Evolutionary conservation across 2,329 filamentous ascomycete genomes (phyloP).

Genomic region (Fusarium bulbicola): DNA sequence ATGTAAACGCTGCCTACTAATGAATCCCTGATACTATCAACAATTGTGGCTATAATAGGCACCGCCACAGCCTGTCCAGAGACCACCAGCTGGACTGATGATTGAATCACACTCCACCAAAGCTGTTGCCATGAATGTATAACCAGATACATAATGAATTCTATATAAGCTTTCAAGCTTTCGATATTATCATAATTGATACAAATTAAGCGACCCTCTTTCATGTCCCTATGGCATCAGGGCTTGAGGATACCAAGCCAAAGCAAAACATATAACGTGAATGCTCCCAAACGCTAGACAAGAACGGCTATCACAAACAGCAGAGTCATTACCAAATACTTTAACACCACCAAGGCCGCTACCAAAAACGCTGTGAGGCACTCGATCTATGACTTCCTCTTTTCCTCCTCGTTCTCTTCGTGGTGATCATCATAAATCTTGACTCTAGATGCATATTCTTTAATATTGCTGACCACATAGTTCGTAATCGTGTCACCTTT

Average conservation of each 20-base stretch:
- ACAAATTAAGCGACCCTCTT: background rate
- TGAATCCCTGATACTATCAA: background rate
- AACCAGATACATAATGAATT: background rate
- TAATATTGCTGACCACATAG: slow-evolving; percentile 81
- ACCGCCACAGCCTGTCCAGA: slow-evolving; percentile 2
- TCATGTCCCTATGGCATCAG: slow-evolving; percentile 18
- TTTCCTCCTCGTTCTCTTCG: slow-evolving; percentile 60
- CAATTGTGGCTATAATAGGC: background rate
- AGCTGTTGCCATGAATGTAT: background rate
- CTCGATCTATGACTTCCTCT: slow-evolving; percentile 28
- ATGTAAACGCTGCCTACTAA: background rate
- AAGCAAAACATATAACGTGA: slow-evolving; percentile 25
- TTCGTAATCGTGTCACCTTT: slow-evolving; percentile 82
- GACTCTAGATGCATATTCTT: slow-evolving; percentile 82
- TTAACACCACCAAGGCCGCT: background rate
- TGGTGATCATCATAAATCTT: slow-evolving; percentile 77
- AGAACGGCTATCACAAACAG: slow-evolving; percentile 4
- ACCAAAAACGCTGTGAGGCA: slow-evolving; percentile 8
- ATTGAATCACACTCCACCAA: background rate
- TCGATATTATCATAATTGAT: background rate
- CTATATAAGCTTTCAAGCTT: background rate
- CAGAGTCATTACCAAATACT: background rate
- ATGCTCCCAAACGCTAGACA: slow-evolving; percentile 40
- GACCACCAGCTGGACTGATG: background rate
- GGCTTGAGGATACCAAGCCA: background rate